Evolutionary conservation across 345 rosid genomes (phyloP).

Genomic region (Euphorbia tirucalli): DNA sequence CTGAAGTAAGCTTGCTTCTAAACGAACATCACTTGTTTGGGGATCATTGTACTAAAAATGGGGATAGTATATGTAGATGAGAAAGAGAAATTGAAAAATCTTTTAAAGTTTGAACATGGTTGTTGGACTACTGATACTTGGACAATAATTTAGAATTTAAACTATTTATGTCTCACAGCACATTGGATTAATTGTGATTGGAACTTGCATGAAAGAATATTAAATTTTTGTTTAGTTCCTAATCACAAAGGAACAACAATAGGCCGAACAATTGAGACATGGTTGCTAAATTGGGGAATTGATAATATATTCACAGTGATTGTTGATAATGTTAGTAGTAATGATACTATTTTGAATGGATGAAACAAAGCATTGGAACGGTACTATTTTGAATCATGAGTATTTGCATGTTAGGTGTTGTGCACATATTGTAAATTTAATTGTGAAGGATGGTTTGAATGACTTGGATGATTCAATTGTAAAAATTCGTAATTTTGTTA

Average conservation of each 20-base stretch:
- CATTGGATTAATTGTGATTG: no score
- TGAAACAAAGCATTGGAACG: background rate
- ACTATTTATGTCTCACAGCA: no score
- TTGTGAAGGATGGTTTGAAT: constrained; percentile 2
- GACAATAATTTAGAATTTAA: no score
- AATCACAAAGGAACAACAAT: background rate
- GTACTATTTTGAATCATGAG: background rate
- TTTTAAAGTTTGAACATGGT: no score
- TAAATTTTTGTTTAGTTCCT: constrained; percentile 11
- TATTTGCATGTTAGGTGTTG: background rate
- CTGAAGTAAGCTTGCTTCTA: no score
- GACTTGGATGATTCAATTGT: background rate
- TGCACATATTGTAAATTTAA: background rate
- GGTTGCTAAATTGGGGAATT: constrained; percentile 7
- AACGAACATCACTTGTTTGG: no score
- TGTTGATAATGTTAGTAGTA: background rate
- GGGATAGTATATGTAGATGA: no score
- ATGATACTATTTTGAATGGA: constrained; percentile 5
- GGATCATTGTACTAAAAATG: no score
- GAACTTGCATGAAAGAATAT: no score
- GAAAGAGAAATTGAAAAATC: no score
- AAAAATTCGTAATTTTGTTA: background rate
- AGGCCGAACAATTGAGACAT: background rate
- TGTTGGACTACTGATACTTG: no score
- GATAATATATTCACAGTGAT: background rate